Evolutionary conservation across 1,139 yeast genomes (phyloP).

Genomic region (Nakaseomyces uthaithaninus): DNA sequence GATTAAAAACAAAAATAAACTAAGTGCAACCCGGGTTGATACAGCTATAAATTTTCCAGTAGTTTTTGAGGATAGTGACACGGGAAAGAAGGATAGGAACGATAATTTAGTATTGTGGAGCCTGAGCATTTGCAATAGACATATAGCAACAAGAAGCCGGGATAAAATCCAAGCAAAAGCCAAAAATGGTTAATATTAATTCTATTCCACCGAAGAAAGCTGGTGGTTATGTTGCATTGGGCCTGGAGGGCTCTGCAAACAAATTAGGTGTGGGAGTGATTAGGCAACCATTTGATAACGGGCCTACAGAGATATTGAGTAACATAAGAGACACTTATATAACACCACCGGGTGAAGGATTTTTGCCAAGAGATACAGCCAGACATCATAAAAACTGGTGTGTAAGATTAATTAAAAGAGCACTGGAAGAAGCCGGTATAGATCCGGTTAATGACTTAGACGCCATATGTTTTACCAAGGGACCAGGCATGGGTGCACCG

Average conservation of each 20-base stretch:
- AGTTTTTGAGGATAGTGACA: no score
- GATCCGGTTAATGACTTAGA: slow-evolving; percentile 48
- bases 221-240: slow-evolving; percentile 61
- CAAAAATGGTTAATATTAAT: slow-evolving; percentile 1
- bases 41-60: no score
- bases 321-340: slow-evolving; percentile 90
- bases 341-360: slow-evolving; percentile 98
- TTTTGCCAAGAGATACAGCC: slow-evolving; percentile 91
- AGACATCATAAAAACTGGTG: slow-evolving; percentile 95
- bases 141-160: no score
- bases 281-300: slow-evolving; percentile 40
- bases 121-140: no score
- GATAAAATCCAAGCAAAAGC: no score
- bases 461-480: slow-evolving; percentile 91
- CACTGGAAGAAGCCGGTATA: slow-evolving; percentile 59
- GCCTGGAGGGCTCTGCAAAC: slow-evolving; percentile 95
- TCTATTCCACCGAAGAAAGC: slow-evolving; percentile 33
- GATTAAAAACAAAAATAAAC: no score
- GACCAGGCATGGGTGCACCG: slow-evolving; percentile 99
- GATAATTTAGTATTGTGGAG: no score
- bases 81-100: no score
- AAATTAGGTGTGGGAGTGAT: slow-evolving; percentile 91
- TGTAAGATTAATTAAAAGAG: slow-evolving; percentile 62
- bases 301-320: slow-evolving; percentile 62
- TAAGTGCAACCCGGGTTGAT: no score